Evolutionary conservation across 352 stramenopile genomes (phyloP).

Genomic region (Aphanomyces cochlioides): DNA sequence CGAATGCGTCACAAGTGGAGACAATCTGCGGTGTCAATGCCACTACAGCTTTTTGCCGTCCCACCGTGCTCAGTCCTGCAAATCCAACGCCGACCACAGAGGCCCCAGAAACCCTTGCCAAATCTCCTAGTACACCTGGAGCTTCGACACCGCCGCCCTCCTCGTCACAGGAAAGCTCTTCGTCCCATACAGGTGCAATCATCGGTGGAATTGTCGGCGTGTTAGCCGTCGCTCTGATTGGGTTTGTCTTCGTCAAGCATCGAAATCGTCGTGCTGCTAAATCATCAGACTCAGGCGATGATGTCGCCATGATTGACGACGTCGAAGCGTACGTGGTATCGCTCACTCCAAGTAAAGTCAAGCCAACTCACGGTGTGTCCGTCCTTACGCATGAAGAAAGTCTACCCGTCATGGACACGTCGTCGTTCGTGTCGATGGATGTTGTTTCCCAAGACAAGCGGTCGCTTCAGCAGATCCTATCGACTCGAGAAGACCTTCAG

Average conservation of each 20-base stretch:
- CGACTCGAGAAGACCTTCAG: neutral
- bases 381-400: neutral
- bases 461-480: neutral
- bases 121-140: no score
- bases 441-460: neutral
- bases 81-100: no score
- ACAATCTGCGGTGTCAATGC: no score
- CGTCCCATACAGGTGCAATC: neutral
- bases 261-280: neutral
- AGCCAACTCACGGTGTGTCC: no score
- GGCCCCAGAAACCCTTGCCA: no score
- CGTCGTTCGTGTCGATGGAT: neutral
- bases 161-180: no score
- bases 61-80: no score
- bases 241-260: slow-evolving; percentile 3
- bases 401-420: neutral
- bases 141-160: no score
- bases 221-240: neutral
- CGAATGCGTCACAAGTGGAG: no score
- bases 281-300: neutral
- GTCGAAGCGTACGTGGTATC: neutral
- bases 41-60: no score
- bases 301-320: neutral
- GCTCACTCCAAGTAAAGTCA: no score
- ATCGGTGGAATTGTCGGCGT: neutral